phyloP scores from a whole-genome alignment of 768 basidiomycete species.

The Collybiopsis luxurians region DNA sequence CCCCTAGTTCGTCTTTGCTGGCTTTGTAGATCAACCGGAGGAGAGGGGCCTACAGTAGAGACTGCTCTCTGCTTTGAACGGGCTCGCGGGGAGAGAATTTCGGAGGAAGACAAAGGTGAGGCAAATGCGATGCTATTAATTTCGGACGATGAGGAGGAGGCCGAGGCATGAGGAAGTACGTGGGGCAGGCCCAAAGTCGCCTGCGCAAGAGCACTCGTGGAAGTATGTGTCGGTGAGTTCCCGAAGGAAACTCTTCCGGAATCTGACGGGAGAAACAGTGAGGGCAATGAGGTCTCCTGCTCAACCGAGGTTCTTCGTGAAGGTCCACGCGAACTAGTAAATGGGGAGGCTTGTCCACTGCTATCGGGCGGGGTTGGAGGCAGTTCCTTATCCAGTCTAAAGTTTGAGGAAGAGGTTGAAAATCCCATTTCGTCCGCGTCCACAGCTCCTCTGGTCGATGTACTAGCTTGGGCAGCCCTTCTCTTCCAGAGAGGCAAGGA shows the following conservation, averaged over 20 bases:
- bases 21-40: conserved; percentile 3
- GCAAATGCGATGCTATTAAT: conserved; percentile 48
- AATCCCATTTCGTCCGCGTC: conserved; percentile 22
- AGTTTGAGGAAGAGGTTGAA: conserved; percentile 15
- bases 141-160: conserved; percentile 43
- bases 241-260: conserved; percentile 5
- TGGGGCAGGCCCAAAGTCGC: conserved; percentile 57
- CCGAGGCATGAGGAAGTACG: conserved; percentile 40
- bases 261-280: conserved; percentile 10
- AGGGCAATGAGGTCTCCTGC: conserved; percentile 10
- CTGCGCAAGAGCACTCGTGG: conserved; percentile 46
- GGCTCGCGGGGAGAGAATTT: conserved; percentile 26
- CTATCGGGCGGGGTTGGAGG: conserved; percentile 44
- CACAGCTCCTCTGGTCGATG: conserved; percentile 25
- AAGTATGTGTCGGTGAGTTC: conserved; percentile 22
- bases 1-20: conserved; percentile 43
- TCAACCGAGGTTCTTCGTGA: conserved; percentile 4
- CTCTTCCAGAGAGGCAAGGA: conserved; percentile 66
- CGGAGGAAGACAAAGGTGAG: conserved; percentile 18
- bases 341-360: background rate
- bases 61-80: conserved; percentile 37
- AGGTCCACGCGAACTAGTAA: background rate
- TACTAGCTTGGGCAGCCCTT: conserved; percentile 33
- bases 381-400: conserved; percentile 45
- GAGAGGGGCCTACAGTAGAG: conserved; percentile 17